These are phyloP conservation scores for Cairneyella variabilis DNA, from an alignment of 495 filamentous ascomycete species.

Conservation along the genomic window DNA sequence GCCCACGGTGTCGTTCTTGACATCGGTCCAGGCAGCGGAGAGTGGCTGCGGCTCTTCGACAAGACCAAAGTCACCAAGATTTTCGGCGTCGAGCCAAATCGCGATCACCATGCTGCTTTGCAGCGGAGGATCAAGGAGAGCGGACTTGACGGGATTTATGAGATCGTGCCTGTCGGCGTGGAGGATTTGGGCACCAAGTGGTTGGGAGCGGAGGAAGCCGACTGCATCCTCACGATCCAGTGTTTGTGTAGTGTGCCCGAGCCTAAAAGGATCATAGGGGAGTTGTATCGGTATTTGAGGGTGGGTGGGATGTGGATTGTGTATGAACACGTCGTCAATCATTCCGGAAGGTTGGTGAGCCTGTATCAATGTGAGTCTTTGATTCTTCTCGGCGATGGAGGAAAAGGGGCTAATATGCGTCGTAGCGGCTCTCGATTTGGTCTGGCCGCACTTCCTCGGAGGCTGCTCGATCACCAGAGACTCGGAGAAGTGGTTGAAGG, in stretches of 20 bases:
- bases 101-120: slow-evolving; percentile 48
- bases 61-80: slow-evolving; percentile 44
- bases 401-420: slow-evolving; percentile 32
- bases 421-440: slow-evolving; percentile 37
- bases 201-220: slow-evolving; percentile 51
- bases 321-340: slow-evolving; percentile 64
- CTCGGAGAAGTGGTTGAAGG: slow-evolving; percentile 46
- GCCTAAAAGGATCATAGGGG: slow-evolving; percentile 49
- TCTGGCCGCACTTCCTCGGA: slow-evolving; percentile 53
- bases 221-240: slow-evolving; percentile 64
- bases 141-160: slow-evolving; percentile 57
- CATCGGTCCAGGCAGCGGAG: slow-evolving; percentile 45
- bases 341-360: slow-evolving; percentile 43
- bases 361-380: slow-evolving; percentile 50
- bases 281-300: slow-evolving; percentile 59
- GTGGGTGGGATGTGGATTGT: slow-evolving; percentile 66
- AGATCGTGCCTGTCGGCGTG: slow-evolving; percentile 58
- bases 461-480: slow-evolving; percentile 56
- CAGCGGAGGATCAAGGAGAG: slow-evolving; percentile 38
- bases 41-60: slow-evolving; percentile 40
- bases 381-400: slow-evolving; percentile 28
- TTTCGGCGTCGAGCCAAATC: slow-evolving; percentile 67
- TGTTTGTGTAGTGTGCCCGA: slow-evolving; percentile 71
- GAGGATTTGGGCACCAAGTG: slow-evolving; percentile 45
- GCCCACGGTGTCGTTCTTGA: slow-evolving; percentile 27